Evolutionary conservation across 176 grass and related monocot genomes (phyloP), one percentile per base, ranked within the genome.

Genomic region (Hordeum marinum): DNA sequence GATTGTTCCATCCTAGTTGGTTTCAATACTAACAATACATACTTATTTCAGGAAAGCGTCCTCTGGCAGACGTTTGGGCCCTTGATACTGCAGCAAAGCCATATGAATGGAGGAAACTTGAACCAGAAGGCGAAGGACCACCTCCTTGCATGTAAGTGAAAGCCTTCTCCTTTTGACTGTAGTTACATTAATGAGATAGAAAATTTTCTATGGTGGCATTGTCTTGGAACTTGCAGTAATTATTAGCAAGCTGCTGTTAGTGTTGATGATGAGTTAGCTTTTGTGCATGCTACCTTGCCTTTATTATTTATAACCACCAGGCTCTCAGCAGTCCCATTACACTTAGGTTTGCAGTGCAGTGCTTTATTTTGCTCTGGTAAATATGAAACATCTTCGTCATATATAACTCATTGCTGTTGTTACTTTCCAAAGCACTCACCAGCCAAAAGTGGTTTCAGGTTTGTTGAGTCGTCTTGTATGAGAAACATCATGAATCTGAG

Each of bases 1-100:
- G 26, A 58, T 86, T 12, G 3, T 74, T 80, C 37, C 17, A 13
- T 32, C 7, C 18, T 18, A 76, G 58, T 8, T 34, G 62, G 50
- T 63, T 45, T 78, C 69, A 27, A 63, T 46, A 70, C 9, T 84
- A 89, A 80, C 68, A 72, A 61, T 45, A 41, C 54, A 43, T 66
- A 34, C 52, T 82, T 88, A 77, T 86, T 76, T 83, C 67, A 99
- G 96, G 96, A 34, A 99, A 96, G 78, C 85, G 90, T 17, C 86
- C 96, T 75, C 88, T 99, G 81, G 93, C 94, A 85, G 96, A 99
- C 88, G 96, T 96, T 63, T 99, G 96, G 96, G 94, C 93, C 79
- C 91, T 99, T 79, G 96, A 99, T 82, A 99, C 96, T 29, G 96
- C 96, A 11, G 96, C 94, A 52, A 98, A 98, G 65, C 96, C 96